Evolutionary conservation across 352 stramenopile species (phyloP).

Genomic region (Hyaloperonospora arabidopsidis): DNA sequence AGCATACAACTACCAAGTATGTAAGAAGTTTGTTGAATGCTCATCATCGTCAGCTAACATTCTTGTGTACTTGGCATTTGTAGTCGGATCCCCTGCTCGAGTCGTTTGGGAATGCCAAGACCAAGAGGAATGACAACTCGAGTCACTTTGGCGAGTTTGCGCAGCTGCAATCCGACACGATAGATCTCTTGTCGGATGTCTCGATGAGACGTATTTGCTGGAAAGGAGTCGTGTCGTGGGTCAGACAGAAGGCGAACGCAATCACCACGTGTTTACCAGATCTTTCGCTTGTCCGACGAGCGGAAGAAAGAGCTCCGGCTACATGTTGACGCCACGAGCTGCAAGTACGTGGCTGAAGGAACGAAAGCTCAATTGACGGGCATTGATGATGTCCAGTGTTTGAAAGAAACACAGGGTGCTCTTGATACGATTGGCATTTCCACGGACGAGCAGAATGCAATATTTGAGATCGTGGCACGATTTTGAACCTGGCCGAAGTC

Average conservation of each 20-base stretch:
- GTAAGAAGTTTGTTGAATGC: too few relatives aligned
- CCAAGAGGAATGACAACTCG: slow-evolving; percentile 82
- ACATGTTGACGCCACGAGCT: slow-evolving; percentile 50
- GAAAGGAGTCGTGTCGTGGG: slow-evolving; percentile 93
- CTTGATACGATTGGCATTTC: slow-evolving; percentile 87
- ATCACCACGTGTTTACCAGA: slow-evolving; percentile 98
- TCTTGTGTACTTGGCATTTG: too few relatives aligned
- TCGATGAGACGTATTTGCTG: slow-evolving; percentile 90
- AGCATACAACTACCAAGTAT: too few relatives aligned
- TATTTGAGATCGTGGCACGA: slow-evolving; percentile 91
- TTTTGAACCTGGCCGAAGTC: slow-evolving; percentile 95
- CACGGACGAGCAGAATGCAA: slow-evolving; percentile 82
- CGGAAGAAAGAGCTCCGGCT: slow-evolving; percentile 51
- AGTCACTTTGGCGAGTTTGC: slow-evolving; percentile 87
- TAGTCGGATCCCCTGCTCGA: slow-evolving; percentile 31
- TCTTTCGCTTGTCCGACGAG: slow-evolving; percentile 56
- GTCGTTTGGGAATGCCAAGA: slow-evolving; percentile 84
- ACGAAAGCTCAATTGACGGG: slow-evolving; percentile 47
- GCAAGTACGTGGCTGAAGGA: slow-evolving; percentile 72
- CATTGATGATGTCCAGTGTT: slow-evolving; percentile 61
- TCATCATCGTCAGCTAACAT: too few relatives aligned
- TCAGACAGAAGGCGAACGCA: slow-evolving; percentile 88
- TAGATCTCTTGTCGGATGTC: slow-evolving; percentile 55
- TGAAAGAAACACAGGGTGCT: slow-evolving; percentile 82
- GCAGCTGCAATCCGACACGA: slow-evolving; percentile 6